Conservation (phyloP, 805 yeast genomes). For the Citeromyces matritensis region DNA sequence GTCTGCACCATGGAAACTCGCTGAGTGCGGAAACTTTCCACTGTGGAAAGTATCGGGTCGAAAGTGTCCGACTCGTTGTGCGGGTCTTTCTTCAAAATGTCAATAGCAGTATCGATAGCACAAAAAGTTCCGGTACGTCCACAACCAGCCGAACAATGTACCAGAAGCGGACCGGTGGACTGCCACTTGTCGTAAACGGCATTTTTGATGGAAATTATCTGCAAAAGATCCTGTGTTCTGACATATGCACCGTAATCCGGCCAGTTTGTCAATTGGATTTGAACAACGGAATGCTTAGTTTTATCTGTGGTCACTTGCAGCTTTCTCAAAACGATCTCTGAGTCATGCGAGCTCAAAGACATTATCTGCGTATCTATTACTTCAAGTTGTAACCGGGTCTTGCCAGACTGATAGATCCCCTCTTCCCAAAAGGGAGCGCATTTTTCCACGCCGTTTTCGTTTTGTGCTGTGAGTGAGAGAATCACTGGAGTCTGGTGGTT, state of each 20-base stretch:
- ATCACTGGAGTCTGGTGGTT: conserved; percentile 52
- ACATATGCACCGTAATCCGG: conserved; percentile 61
- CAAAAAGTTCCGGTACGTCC: conserved; percentile 91
- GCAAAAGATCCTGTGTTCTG: conserved; percentile 40
- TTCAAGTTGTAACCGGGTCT: conserved; percentile 9
- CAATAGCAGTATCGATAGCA: conserved; percentile 46
- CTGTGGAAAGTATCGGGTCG: conserved; percentile 30
- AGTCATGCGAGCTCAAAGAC: conserved; percentile 9
- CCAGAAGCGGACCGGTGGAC: conserved; percentile 38
- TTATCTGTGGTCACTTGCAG: conserved; percentile 22
- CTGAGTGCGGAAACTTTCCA: conserved; percentile 31
- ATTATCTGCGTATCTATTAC: conserved; percentile 11
- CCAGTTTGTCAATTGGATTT: conserved; percentile 74
- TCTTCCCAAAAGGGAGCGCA: conserved; percentile 74
- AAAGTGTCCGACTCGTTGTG: conserved; percentile 1
- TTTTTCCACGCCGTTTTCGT: conserved; percentile 66
- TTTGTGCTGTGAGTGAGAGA: conserved; percentile 60
- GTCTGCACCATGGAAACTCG: conserved; percentile 47
- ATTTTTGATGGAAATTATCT: conserved; percentile 26
- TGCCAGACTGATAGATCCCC: conserved; percentile 27
- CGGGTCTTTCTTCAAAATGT: conserved; percentile 12
- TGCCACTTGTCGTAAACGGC: conserved; percentile 5
- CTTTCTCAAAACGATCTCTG: conserved; percentile 20
- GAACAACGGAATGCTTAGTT: conserved; percentile 34
- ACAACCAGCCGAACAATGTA: conserved; percentile 95